These are phyloP conservation scores for Tetradesmus lagerheimii DNA, from an alignment of 139 green algal genomes.

Conservation along the genomic window DNA sequence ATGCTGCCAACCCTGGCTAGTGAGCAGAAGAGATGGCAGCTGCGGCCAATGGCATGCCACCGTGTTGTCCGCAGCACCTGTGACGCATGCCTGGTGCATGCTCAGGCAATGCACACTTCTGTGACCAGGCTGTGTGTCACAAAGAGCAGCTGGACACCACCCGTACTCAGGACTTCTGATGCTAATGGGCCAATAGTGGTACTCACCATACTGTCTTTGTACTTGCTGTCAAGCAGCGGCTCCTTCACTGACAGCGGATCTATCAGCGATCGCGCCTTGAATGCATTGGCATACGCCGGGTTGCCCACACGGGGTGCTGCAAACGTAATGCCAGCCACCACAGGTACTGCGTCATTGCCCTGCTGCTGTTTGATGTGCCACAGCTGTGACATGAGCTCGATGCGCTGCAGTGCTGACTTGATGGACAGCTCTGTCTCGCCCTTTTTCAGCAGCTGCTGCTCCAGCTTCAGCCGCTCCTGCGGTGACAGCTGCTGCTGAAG, in stretches of 20 bases:
- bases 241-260: not conserved
- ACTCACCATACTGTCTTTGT: not conserved
- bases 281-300: not conserved
- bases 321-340: not conserved
- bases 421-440: not conserved
- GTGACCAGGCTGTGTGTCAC: too few species aligned
- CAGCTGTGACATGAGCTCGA: not conserved
- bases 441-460: too few species aligned
- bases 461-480: not conserved
- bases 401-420: not conserved
- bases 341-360: not conserved
- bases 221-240: not conserved
- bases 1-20: too few species aligned
- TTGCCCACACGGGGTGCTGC: constrained; percentile 1
- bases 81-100: too few species aligned
- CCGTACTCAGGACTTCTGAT: too few species aligned
- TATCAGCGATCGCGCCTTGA: not conserved
- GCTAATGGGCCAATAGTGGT: too few species aligned
- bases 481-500: too few species aligned
- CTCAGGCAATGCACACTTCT: too few species aligned
- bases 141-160: too few species aligned
- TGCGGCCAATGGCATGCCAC: too few species aligned
- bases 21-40: too few species aligned
- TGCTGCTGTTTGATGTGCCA: not conserved
- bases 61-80: too few species aligned